Conservation (phyloP, 257 asterid genomes). For the Marsdenia floribunda region DNA sequence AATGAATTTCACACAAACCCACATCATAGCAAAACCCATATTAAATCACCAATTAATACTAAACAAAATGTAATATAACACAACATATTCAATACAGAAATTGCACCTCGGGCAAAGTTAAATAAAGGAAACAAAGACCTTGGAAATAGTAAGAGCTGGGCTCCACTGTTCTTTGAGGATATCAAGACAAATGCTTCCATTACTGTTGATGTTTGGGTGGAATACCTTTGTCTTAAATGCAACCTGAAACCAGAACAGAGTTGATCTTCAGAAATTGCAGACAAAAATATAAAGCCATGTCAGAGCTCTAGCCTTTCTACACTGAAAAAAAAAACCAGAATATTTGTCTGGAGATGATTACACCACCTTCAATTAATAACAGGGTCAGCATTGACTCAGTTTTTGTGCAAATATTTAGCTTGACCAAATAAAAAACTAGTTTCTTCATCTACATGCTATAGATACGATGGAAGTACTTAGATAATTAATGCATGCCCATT, state of each 20-base stretch:
- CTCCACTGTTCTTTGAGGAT: constrained; percentile 27
- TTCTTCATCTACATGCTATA: background rate
- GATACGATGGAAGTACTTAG: background rate
- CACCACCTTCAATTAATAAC: background rate
- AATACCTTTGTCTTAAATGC: constrained; percentile 23
- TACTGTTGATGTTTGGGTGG: constrained; percentile 25
- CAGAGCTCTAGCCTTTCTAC: background rate
- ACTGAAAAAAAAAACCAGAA: background rate
- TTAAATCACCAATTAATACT: background rate
- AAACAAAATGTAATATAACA: background rate
- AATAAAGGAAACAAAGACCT: constrained; percentile 9
- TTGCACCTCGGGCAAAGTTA: background rate
- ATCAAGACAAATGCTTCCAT: constrained; percentile 27
- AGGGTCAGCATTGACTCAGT: background rate
- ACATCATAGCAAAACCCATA: background rate
- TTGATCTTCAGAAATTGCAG: background rate
- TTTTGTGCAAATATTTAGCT: background rate
- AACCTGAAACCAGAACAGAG: constrained; percentile 8
- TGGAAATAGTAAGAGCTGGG: constrained; percentile 24
- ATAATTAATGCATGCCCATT: background rate
- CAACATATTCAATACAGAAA: background rate
- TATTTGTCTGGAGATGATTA: background rate
- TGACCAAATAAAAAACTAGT: background rate
- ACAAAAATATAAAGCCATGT: background rate
- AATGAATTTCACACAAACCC: background rate